Evolutionary conservation across 495 filamentous ascomycete species (phyloP), one percentile per base, ranked within the genome.

Genomic region (Tetracladium setigerum): DNA sequence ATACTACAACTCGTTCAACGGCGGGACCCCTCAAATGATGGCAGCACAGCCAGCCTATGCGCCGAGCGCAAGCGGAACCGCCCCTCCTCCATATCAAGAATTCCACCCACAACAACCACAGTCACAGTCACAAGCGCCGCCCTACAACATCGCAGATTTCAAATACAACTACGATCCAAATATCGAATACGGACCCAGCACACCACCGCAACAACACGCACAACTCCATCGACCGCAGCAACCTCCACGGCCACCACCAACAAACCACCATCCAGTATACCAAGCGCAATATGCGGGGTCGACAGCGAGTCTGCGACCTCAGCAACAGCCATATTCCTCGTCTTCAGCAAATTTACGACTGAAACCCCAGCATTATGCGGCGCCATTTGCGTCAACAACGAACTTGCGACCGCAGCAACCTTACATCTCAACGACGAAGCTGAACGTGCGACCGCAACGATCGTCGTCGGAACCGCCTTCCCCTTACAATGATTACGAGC

Each of bases 1-100:
- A 41, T 52, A 52, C 43, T 52, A 52, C 49, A 44, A 45, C 40
- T 27, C 32, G 6, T 50, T 50, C 40, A 44, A 50, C 18, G 14
- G 30, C 22, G 9, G 41, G n/a, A 14, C 22, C 5, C 30, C 43
- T 4, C 13, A 18, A 44, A 16, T 8, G 13, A 19, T 31, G 33
- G 12, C 41, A 15, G 33, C 8, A 32, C 12, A 34, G 17, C 9
- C 30, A 44, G 5, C 33, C 5, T 30, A 16, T 13, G 13, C 18
- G 13, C 12, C 16, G 10, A 22, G 30, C 43, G 12, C 16, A 33
- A 37, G 11, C 17, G 15, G 31, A 36, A 9, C 31, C 31, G 10
- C 19, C 27, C 31, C 31, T 22, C 19, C 27, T 8, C 33, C 22
- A 47, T 39, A 38, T 18, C 35, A 15, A 16, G 12, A 30, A 30